Percentiles rank a stretch among this genome's conserved stretches.
phyloP scores from a whole-genome alignment of 1,284 basidiomycete genomes.

The Puccinia coronata region DNA sequence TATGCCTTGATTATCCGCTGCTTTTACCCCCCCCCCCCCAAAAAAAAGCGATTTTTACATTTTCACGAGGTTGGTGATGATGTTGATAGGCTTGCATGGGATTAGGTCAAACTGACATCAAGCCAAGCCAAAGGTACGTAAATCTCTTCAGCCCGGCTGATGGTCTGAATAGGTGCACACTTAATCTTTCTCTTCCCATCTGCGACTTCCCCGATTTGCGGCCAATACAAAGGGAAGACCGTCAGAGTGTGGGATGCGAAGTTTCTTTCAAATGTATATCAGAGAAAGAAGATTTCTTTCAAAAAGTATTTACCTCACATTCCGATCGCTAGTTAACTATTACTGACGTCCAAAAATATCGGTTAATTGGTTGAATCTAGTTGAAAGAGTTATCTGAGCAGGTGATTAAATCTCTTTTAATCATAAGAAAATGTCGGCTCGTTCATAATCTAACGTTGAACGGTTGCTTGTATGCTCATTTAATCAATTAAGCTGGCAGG shows the following conservation, averaged over 20 bases:
- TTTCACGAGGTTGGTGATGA: background rate
- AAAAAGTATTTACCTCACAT: slow-evolving; percentile 11
- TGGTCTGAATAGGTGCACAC: too few species aligned
- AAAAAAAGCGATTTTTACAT: background rate
- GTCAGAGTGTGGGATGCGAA: slow-evolving; percentile 35
- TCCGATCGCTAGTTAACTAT: background rate
- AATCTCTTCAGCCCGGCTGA: too few species aligned
- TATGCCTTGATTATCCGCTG: too few species aligned
- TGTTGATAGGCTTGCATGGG: slow-evolving; percentile 26
- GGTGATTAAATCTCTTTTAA: background rate
- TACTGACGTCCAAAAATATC: background rate
- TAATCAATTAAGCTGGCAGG: slow-evolving; percentile 19
- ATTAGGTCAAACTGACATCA: slow-evolving; percentile 26
- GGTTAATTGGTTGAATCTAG: background rate
- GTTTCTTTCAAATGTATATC: slow-evolving; percentile 4
- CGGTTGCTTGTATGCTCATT: background rate
- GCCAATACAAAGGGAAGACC: slow-evolving; percentile 1
- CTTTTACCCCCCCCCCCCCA: too few species aligned
- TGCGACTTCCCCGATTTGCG: background rate
- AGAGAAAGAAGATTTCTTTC: slow-evolving; percentile 3
- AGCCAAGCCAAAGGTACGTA: slow-evolving; percentile 32
- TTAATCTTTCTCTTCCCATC: background rate
- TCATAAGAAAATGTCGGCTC: background rate
- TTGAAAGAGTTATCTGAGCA: slow-evolving; percentile 25
- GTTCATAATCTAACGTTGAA: background rate